Evolutionary conservation across 805 yeast species (phyloP), one percentile per base, ranked within the genome.

Genomic region (Torulaspora quercuum): DNA sequence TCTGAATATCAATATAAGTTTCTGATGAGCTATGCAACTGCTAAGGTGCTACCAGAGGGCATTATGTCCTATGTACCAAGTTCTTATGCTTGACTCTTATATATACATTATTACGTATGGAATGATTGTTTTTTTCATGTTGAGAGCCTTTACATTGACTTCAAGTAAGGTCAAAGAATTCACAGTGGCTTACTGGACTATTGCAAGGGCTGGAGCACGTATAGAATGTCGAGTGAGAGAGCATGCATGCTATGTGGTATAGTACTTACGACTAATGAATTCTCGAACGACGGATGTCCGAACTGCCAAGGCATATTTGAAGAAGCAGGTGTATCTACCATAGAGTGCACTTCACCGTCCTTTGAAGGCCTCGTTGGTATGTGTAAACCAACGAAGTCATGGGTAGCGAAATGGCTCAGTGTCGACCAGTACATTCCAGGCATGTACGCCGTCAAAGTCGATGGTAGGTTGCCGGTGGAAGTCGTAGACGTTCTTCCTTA

Each of bases 171-270:
- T n/a, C n/a, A n/a, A n/a, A n/a, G n/a, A n/a, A n/a, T n/a, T n/a
- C n/a, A n/a, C n/a, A n/a, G n/a, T n/a, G n/a, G n/a, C n/a, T n/a
- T n/a, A n/a, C n/a, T n/a, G n/a, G n/a, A n/a, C n/a, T n/a, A n/a
- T n/a, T n/a, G n/a, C n/a, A n/a, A n/a, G n/a, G n/a, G n/a, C n/a
- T n/a, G n/a, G n/a, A n/a, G n/a, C n/a, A n/a, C n/a, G n/a, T n/a
- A n/a, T n/a, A 33, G 17, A n/a, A 50, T 49, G 49, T 56, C 61
- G 17, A 57, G 60, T 39, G 95, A 88, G 46, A 78, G 98, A 70
- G 97, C 97, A 6, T 90, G 98, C 56, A 85, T 90, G 96, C 75
- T 92, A 41, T 90, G 98, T 64, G 97, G 97, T 3, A 73, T 90
- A 37, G 85, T 90, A 37, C 95, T 86, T 55, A 78, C 95, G 4